Evolutionary conservation across 2,329 filamentous ascomycete species (phyloP).

Genomic region (Penicillium thymicola): DNA sequence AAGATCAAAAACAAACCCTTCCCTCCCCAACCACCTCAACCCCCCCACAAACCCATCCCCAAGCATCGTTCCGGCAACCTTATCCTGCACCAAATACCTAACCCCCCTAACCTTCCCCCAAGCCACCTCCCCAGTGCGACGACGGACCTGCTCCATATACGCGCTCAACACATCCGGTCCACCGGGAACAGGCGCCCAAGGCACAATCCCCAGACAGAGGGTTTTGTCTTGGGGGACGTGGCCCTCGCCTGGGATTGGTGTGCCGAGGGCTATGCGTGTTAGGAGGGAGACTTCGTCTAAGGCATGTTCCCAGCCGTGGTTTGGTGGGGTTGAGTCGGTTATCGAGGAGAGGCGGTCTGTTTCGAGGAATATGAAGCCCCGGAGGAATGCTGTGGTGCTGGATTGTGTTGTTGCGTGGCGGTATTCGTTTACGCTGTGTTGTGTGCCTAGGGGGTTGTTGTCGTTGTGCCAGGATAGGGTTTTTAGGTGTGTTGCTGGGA

Average conservation of each 20-base stretch:
- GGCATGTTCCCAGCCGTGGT: constrained; percentile 61
- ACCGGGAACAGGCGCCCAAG: constrained; percentile 80
- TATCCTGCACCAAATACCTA: constrained; percentile 78
- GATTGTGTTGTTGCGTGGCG: constrained; percentile 36
- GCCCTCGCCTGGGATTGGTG: constrained; percentile 56
- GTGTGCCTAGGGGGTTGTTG: constrained; percentile 57
- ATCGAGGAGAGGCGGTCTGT: constrained; percentile 68
- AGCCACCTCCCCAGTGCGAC: constrained; percentile 50
- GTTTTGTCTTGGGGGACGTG: constrained; percentile 52
- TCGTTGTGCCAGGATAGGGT: constrained; percentile 68
- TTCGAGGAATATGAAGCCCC: constrained; percentile 79
- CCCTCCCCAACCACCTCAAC: constrained; percentile 62
- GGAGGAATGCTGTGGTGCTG: constrained; percentile 34
- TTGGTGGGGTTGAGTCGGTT: constrained; percentile 27
- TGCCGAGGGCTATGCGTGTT: constrained; percentile 61
- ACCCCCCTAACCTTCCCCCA: constrained; percentile 74
- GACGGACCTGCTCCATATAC: constrained; percentile 64
- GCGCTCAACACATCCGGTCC: constrained; percentile 56
- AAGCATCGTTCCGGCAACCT: constrained; percentile 64
- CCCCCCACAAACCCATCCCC: constrained; percentile 61
- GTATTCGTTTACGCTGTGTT: constrained; percentile 66
- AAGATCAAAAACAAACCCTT: constrained; percentile 72
- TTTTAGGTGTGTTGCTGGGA: constrained; percentile 63
- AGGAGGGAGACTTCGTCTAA: constrained; percentile 71
- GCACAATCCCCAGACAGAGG: constrained; percentile 67